Conservation (phyloP, 2,329 filamentous ascomycete genomes). For the Gaeumannomyces sp. region DNA sequence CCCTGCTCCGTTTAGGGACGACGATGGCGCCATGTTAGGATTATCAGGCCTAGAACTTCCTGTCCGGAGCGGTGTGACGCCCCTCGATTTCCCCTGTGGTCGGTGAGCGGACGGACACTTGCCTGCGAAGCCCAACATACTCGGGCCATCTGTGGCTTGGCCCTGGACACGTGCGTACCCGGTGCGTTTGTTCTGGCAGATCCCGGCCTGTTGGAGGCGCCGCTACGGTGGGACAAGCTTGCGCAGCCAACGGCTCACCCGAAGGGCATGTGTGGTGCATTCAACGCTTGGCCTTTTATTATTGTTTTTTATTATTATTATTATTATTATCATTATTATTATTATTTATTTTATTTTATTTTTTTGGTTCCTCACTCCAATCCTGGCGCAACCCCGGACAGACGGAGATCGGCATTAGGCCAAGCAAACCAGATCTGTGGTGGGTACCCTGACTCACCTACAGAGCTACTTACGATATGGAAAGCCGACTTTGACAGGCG, state of each 20-base stretch:
- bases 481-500: slow-evolving; percentile 6
- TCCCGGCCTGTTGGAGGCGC: background rate
- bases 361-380: background rate
- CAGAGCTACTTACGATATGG: slow-evolving; percentile 2
- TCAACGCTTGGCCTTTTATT: no score
- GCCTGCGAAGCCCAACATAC: background rate
- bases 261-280: background rate
- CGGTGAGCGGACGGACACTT: background rate
- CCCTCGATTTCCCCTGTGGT: background rate
- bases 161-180: background rate
- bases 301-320: no score
- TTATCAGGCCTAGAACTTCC: background rate
- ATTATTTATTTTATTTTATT: background rate
- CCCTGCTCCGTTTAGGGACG: background rate
- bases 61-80: background rate
- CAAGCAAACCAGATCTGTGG: background rate
- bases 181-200: background rate
- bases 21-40: background rate
- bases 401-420: background rate
- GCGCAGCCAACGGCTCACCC: background rate
- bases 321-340: no score
- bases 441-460: background rate
- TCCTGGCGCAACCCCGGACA: background rate
- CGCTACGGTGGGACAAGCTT: background rate
- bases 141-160: background rate